Base-by-base conservation (phyloP, 805 yeast genomes). In the Candida sakaeoensis region DNA sequence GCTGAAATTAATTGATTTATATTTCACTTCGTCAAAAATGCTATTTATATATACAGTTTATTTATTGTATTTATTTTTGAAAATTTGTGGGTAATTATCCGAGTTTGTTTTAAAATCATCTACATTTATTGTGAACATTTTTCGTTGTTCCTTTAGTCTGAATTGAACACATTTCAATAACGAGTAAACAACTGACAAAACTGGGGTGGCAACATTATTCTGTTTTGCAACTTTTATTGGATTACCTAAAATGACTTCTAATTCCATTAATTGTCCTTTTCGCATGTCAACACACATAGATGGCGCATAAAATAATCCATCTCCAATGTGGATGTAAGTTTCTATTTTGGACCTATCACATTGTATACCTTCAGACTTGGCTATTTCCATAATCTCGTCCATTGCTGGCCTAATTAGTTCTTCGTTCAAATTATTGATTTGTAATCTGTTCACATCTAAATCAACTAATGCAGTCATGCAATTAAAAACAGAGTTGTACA, bases 311-410 rank as follows among this genome's bases (percentile, higher is more conserved):
- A 63, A 67, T n/a, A 55, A 47, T 5, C 70, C 71, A 45, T 67
- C 73, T 10, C 68, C 65, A 15, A 77, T 68, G 46, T 77, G 79
- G 26, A 78, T 55, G 67, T 79, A 74, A 34, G 52, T 45, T 19
- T 75, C 65, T 43, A 75, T 75, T 15, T 70, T 57, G 7, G 18
- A 14, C 17, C 58, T 69, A 1, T 79, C 77, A 23, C 85, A 52
- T 3, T 64, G 67, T 26, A 75, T 71, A 0, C 86, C 86, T 43
- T 82, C 90, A 8, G 85, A 77, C 37, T 73, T 75, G 8, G 95
- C 95, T 43, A 84, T 73, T 3, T 69, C 70, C 15, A 74, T 57
- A 13, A 85, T 69, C 57, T 85, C 95, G 26, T 65, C 58, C 89
- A 82, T 82, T 0, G 85, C 83, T 3, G 86, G 87, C 15, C 50